Percentiles rank a stretch among this genome's conserved stretches.
Evolutionary conservation across 1,284 basidiomycete species (phyloP).

Genomic region (Ustilago curta): DNA sequence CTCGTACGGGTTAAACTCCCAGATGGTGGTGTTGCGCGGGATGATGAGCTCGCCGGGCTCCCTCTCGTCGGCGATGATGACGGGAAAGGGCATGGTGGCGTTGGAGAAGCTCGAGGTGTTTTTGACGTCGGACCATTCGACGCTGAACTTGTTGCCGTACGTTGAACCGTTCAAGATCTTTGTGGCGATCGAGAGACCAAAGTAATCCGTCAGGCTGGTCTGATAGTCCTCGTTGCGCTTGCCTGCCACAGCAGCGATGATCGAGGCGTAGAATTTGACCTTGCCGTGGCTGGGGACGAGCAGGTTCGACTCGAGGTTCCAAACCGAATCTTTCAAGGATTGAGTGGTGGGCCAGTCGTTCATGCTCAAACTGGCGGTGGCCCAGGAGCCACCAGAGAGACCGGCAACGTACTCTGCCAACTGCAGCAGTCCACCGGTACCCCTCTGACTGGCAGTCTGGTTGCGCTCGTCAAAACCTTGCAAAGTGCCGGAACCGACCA

Average conservation of each 20-base stretch:
- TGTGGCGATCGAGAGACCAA: conserved; percentile 62
- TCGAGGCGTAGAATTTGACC: conserved; percentile 70
- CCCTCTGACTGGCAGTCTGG: conserved; percentile 55
- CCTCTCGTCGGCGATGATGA: conserved; percentile 73
- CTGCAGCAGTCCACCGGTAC: conserved; percentile 66
- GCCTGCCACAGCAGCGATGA: conserved; percentile 55
- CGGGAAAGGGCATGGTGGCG: conserved; percentile 66
- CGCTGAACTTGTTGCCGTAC: conserved; percentile 58
- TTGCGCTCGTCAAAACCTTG: conserved; percentile 65
- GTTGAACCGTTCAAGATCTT: conserved; percentile 60
- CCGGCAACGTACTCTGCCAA: conserved; percentile 65
- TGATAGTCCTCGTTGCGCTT: conserved; percentile 54
- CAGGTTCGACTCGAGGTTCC: conserved; percentile 71
- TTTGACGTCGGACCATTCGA: conserved; percentile 58
- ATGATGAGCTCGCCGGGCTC: conserved; percentile 70
- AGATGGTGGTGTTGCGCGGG: conserved; percentile 70
- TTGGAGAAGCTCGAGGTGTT: conserved; percentile 57
- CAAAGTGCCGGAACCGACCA: conserved; percentile 60
- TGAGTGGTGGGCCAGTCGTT: conserved; percentile 65
- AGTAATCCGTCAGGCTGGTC: conserved; percentile 64
- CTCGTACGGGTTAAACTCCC: conserved; percentile 72
- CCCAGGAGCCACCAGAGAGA: conserved; percentile 67
- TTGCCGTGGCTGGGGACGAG: conserved; percentile 70
- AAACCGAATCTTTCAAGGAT: conserved; percentile 58
- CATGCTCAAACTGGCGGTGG: conserved; percentile 55